phyloP scores from a whole-genome alignment of 176 grass and related monocot genomes.

The Hordeum marinum region DNA sequence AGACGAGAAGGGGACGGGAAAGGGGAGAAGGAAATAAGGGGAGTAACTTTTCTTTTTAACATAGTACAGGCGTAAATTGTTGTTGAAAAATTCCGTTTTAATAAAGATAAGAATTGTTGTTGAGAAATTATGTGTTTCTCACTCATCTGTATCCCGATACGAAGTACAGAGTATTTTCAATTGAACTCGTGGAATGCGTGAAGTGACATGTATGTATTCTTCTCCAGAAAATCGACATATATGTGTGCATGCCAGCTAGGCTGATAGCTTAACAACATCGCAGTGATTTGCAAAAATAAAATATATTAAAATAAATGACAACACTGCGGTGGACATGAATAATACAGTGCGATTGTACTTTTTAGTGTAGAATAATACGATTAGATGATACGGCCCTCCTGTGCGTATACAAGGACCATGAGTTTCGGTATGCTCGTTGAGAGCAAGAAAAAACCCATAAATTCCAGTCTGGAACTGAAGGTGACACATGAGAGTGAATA shows the following conservation, averaged over 20 bases:
- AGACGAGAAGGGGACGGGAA: too few species aligned
- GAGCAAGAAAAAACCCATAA: too few species aligned
- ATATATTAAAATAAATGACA: too few species aligned
- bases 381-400: background rate
- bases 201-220: background rate
- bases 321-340: background rate
- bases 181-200: background rate
- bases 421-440: background rate
- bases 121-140: background rate
- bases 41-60: too few species aligned
- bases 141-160: background rate
- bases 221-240: background rate
- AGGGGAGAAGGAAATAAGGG: too few species aligned
- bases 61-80: too few species aligned
- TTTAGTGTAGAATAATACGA: background rate
- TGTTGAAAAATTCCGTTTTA: background rate
- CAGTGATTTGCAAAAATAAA: background rate
- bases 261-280: background rate
- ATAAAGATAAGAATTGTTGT: background rate
- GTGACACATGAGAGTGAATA: background rate
- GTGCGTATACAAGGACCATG: background rate
- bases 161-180: background rate
- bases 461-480: background rate
- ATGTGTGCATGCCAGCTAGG: background rate
- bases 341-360: background rate